Base-by-base conservation (phyloP, 1,139 yeast genomes). In the Scheffersomyces segobiensis region DNA sequence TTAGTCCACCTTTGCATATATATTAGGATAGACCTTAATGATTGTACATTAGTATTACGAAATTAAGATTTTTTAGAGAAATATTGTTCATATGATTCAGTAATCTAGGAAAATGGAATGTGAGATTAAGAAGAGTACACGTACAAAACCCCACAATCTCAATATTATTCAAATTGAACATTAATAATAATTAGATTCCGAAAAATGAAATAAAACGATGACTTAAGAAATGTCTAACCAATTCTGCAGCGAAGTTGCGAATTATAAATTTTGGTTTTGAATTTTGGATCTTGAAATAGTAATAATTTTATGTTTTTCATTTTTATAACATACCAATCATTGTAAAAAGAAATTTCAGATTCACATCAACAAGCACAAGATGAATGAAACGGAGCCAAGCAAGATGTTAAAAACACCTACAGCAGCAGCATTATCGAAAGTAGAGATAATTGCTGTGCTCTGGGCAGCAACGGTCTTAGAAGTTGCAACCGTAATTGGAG, bases 1-100 rank as follows among this genome's bases (percentile, higher is more conserved):
- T 32, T 71, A 68, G 47, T 70, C 12, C 42, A 32, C 17, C 42
- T 32, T 32, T 32, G 42, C 42, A 32, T 32, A 32, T 32, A 32
- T 32, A 32, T 32, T 32, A 32, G 42, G 17, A 32, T 32, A 32
- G 42, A 32, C 32, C 32, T 24, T 24, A 32, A 32, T 32, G 17
- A 32, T 32, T 32, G 42, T 32, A 32, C 42, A 32, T 12, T 32
- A 32, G 42, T 32, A 32, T 32, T 24, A 24, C 42, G 42, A 12
- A 12, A 32, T 2, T 2, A 12, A 32, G 12, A 32, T 2, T 14
- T 17, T 14, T 2, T 14, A 12, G 7, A 14, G 42, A 12, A 10
- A 12, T 32, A 32, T 10, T 32, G 3, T 32, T 2, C 8, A 32
- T 32, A 1, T 32, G 42, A 32, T 8, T 1, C 12, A 32, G 14